Base-by-base conservation (phyloP, 2,329 filamentous ascomycete species). In the Colletotrichum lupini region DNA sequence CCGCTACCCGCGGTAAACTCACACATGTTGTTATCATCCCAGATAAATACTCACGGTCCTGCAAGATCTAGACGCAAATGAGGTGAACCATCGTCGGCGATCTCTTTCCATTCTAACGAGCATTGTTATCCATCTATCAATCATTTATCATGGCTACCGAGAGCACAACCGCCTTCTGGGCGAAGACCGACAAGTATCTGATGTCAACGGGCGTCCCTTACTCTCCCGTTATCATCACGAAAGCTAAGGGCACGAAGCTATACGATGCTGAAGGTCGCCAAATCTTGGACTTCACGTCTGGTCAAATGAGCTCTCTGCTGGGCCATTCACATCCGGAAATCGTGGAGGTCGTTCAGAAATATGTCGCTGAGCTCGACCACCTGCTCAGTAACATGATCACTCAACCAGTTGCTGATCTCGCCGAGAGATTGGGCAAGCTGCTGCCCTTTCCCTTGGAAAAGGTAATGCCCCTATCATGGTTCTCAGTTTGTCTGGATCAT, bases 251-350 rank as follows among this genome's bases (percentile, higher is more conserved):
- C 9, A 84, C 83, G 0, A 78, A 81, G 11, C 81, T 90, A 24
- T 89, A 86, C 76, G 85, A 85, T 55, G 78, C 80, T 0, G 74
- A 78, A 3, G 83, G 83, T 22, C 82, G 83, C 16, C 79, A 82
- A 57, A 87, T 90, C 68, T 83, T 91, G 3, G 89, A 91, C 79
- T 91, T 87, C 76, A 91, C 88, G 1, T 90, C 88, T 0, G 88
- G 89, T 24, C 89, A 91, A 75, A 91, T 91, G 88, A 86, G 83
- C 67, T 89, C 85, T 6, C 82, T 91, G 0, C 81, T 91, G 0
- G 89, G 89, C 3, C 89, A 91, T 76, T 86, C 84, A 0, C 86
- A 91, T 73, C 87, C 88, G 0, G 89, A 91, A 73, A 88, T 91
- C 60, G 88, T 90, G 8, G 77, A 86, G 28, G 85, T 87, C 0